Evolutionary conservation across 2,329 filamentous ascomycete species (phyloP), one percentile per base, ranked within the genome.

Genomic region (Hansfordia pulvinata): DNA sequence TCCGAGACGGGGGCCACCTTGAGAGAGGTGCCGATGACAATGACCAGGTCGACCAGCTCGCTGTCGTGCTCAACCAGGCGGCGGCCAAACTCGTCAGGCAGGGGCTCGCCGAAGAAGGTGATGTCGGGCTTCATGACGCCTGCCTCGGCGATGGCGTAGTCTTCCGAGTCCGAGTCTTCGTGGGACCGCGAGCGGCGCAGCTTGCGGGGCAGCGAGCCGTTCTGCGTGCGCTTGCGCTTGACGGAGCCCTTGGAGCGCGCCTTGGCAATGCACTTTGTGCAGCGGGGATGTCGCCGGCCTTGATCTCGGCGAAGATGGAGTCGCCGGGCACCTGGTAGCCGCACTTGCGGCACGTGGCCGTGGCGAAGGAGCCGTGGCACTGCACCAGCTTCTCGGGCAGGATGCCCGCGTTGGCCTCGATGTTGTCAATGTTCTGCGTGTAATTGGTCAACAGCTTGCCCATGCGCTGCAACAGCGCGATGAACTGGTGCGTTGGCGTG

Each of bases 381-480:
- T 98, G 88, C 16, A 98, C 78, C 11, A 96, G 66, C 46, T 90
- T 93, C 18, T 82, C 76, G 2, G 72, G 66, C 13, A 62, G 55
- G 33, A 98, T 82, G 13, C 90, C 90, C 1, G 88, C 88, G 43
- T 81, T 76, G 34, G 76, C 69, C 52, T 98, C 88, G 27, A 94
- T 74, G 41, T 94, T 94, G 60, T 98, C 90, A 44, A 98, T 96
- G 52, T 98, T 98, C 50, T 98, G 90, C 1, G 90, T 93, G 58
- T 94, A 98, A 56, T 96, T 94, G 21, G 86, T 96, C 32, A 94
- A 69, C 6, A 98, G 69, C 52, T 93, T 93, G 37, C 71, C 75
- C 50, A 85, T 80, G 39, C 88, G 69, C 52, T 98, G 82, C 19
- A 98, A 68, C 41, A 94, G 65, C 18, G 76, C 73, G 44, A 98